Base-by-base conservation (phyloP, 805 yeast species). In the Scheffersomyces amazonensis region DNA sequence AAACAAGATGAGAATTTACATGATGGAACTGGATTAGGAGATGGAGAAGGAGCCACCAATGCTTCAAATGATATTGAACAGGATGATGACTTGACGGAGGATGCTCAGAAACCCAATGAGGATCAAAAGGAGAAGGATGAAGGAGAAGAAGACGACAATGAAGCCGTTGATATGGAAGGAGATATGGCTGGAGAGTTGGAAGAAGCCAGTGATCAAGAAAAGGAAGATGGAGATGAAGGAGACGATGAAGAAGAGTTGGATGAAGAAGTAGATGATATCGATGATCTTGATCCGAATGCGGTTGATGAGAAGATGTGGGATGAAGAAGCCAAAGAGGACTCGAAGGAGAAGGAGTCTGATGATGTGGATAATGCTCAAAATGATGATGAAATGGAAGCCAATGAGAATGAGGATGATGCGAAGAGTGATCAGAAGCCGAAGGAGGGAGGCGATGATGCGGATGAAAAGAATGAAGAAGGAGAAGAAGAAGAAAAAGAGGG, bases 291-390 rank as follows among this genome's bases (percentile, higher is more conserved):
- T 69, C 96, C 96, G 2, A 87, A 89, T 62, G 96, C 96, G 3
- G 80, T 91, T 35, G 98, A 91, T 58, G 97, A 91, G 48, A 91
- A 88, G 64, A 88, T 88, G 96, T 91, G 98, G 96, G 93, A 91
- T 53, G 97, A 90, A 53, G 89, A 91, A 56, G 86, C 83, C 10
- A 75, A 80, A 40, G 88, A 82, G 12, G 78, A 78, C 46, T 73
- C 77, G 16, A 86, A 87, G 53, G 96, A 89, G 52, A 89, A 89
- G 56, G 87, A 88, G 31, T 73, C 90, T 7, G 95, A 89, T 19
- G 69, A 76, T 40, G 63, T 80, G 3, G 79, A 81, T 10, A 69
- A 75, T 41, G 63, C 78, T 2, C 66, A 54, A n/a, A 60, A 59
- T 27, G 78, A 74, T 34, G 78, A 78, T 19, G 78, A 79, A 25